A percentile compares a stretch with the other conserved stretches of the same genome.
These are phyloP conservation scores for Aureococcus anophagefferens DNA, from an alignment of 108 stramenopile genomes.

Conservation along the genomic window DNA sequence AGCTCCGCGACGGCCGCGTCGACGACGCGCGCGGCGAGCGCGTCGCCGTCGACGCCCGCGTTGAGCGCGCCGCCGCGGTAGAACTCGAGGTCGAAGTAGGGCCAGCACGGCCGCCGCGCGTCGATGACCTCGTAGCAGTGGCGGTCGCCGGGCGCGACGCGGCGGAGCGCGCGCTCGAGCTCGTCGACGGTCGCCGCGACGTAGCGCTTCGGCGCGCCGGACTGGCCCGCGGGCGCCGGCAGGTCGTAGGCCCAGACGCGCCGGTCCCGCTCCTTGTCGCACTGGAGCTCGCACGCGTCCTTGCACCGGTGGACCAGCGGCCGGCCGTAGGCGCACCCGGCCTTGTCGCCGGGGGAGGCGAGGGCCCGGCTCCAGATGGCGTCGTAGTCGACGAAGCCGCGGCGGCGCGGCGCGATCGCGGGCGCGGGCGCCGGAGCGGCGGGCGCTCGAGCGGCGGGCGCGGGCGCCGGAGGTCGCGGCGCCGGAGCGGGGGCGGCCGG, in stretches of 20 bases:
- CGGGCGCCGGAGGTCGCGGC: no score
- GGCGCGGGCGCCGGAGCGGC: no score
- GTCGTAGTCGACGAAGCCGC: no score
- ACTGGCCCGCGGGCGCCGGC: not conserved
- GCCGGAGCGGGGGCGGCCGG: no score
- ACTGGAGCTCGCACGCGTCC: not conserved
- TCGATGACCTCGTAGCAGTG: not conserved
- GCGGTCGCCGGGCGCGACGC: no score
- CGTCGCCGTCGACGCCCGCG: not conserved
- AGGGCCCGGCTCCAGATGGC: no score
- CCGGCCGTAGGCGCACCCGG: not conserved
- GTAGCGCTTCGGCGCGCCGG: not conserved
- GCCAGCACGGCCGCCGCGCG: not conserved
- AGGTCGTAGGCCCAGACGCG: not conserved
- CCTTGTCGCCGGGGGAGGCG: no score
- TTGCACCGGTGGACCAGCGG: not conserved
- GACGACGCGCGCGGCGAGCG: not conserved
- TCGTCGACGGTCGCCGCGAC: not conserved
- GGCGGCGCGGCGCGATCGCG: no score
- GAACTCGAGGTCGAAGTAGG: slow-evolving; percentile 3
- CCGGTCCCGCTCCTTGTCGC: not conserved
- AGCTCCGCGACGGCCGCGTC: not conserved
- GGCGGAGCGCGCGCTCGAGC: not conserved
- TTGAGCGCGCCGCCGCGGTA: not conserved
- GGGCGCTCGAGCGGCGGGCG: no score